phyloP scores from a whole-genome alignment of 768 basidiomycete genomes.

The Auricularia sp. region DNA sequence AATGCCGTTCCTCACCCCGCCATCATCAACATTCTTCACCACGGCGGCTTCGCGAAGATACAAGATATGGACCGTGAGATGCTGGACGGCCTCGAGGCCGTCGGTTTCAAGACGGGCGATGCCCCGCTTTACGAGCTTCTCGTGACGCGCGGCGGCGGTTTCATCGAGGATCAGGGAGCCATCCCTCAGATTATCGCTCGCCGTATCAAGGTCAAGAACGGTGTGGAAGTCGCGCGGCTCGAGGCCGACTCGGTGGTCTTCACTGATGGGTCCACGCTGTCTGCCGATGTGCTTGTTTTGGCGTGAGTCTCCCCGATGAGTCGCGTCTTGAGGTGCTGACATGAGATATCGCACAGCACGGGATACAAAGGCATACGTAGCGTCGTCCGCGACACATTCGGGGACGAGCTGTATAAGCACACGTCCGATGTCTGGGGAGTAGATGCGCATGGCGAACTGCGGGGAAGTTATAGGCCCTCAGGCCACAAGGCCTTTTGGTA shows the following conservation, averaged over 20 bases:
- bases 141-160: not conserved
- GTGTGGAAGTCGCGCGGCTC: not conserved
- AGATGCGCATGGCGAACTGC: constrained; percentile 31
- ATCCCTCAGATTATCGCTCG: not conserved
- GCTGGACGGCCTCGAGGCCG: not conserved
- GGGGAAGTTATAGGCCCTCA: constrained; percentile 27
- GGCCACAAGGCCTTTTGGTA: constrained; percentile 23
- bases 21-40: not conserved
- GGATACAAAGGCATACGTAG: constrained; percentile 25
- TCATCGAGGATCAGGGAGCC: constrained; percentile 1
- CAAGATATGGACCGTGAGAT: not conserved
- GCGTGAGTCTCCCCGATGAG: not conserved
- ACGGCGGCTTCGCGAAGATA: not conserved
- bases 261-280: not conserved
- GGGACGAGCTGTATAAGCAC: constrained; percentile 23
- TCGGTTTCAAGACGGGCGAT: not conserved
- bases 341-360: constrained; percentile 9
- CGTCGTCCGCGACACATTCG: constrained; percentile 23
- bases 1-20: not conserved
- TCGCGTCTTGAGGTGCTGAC: constrained; percentile 6
- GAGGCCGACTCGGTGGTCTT: not conserved
- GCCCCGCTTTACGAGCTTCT: not conserved
- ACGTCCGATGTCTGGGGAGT: constrained; percentile 28
- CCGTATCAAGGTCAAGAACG: not conserved
- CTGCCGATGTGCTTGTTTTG: not conserved